phyloP scores from a whole-genome alignment of 306 rosid genomes.

The Quercus rubra region DNA sequence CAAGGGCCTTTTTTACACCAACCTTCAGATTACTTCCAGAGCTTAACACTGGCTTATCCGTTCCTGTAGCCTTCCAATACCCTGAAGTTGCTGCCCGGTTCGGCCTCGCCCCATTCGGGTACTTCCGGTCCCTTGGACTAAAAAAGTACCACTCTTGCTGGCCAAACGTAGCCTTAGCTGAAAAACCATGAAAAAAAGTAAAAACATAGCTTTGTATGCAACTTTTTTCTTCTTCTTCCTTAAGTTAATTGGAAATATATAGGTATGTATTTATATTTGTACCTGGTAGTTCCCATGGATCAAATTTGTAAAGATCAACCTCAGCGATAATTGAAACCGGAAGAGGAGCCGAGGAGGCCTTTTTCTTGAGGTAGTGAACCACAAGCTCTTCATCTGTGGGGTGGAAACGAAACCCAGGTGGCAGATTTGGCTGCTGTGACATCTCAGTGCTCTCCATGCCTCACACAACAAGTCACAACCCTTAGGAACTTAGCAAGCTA shows the following conservation, averaged over 20 bases:
- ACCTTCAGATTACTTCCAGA: slow-evolving; percentile 61
- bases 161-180: slow-evolving; percentile 95
- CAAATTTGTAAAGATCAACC: slow-evolving; percentile 91
- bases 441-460: slow-evolving; percentile 89
- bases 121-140: slow-evolving; percentile 92
- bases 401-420: slow-evolving; percentile 94
- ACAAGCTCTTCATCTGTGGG: slow-evolving; percentile 97
- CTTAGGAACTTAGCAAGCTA: too few species aligned
- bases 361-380: slow-evolving; percentile 91
- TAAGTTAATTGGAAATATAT: not conserved
- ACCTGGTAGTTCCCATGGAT: slow-evolving; percentile 99
- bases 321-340: slow-evolving; percentile 86
- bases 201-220: not conserved
- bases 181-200: not conserved
- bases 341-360: slow-evolving; percentile 54
- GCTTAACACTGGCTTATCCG: slow-evolving; percentile 82
- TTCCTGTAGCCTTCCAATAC: slow-evolving; percentile 98
- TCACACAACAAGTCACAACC: not conserved
- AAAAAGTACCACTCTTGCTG: slow-evolving; percentile 96
- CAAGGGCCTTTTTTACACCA: slow-evolving; percentile 93
- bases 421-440: slow-evolving; percentile 72
- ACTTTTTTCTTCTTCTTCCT: not conserved
- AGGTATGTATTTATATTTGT: not conserved
- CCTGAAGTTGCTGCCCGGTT: slow-evolving; percentile 92
- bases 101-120: slow-evolving; percentile 93